Evolutionary conservation across 2,329 filamentous ascomycete genomes (phyloP), one percentile per base, ranked within the genome.

Genomic region (Fusarium tricinctum): DNA sequence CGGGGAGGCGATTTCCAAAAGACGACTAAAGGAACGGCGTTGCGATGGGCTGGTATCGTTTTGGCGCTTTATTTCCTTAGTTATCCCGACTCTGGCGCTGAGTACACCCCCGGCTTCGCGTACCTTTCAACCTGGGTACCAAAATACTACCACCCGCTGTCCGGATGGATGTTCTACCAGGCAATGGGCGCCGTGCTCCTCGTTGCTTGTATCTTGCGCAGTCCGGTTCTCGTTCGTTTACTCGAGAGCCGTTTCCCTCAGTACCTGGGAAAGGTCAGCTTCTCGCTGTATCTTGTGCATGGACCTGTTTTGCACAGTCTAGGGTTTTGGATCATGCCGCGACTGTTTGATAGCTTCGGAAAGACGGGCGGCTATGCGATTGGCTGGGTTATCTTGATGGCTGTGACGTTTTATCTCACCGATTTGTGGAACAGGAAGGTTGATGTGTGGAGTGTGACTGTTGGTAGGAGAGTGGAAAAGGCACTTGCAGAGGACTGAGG

Each of bases 281-380:
- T 81, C 72, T 80, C 79, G 2, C 68, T 81, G n/a, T 81, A 81
- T 58, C 78, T 81, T 6, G 72, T 81, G 7, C 80, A 81, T 70
- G 89, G 88, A 0, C 88, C 88, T 0, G 77, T 91, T 1, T 75
- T 91, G 6, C 86, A 84, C 80, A 82, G 82, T 3, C 62, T 91
- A 6, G 89, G 88, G 39, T 88, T 92, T 74, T 82, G 89, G 62
- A 48, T 92, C 43, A 81, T 81, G 79, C 80, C 80, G 7, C 68
- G 78, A 10, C 68, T 81, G 4, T 81, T 81, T 43, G 79, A 81
- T 20, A 68, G 54, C 14, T 73, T 81, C 15, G 78, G 79, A 7
- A 66, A 70, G 19, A 57, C 58, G 3, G 63, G 63, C 2, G 79
- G 76, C 0, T 79, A 74, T 38, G 54, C 74, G 0, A 58, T 80